Conservation (phyloP, 495 filamentous ascomycete genomes). For the Xylaria curta region DNA sequence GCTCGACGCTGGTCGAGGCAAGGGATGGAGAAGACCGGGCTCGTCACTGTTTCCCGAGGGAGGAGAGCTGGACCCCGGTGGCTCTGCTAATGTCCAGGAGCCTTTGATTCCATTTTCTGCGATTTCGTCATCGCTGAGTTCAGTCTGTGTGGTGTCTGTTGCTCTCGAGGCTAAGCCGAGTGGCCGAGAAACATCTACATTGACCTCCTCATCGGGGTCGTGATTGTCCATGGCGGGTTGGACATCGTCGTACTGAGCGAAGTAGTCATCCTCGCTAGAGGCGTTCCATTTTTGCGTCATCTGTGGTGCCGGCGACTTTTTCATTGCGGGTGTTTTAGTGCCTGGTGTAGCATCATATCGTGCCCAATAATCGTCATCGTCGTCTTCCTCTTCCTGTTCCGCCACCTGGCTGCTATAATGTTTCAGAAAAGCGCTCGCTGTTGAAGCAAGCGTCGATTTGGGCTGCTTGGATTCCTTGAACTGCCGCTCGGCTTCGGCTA, state of each 20-base stretch:
- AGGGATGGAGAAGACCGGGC: slow-evolving; percentile 39
- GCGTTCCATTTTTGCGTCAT: slow-evolving; percentile 31
- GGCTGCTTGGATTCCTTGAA: slow-evolving; percentile 43
- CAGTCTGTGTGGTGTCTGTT: slow-evolving; percentile 33
- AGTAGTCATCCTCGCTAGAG: slow-evolving; percentile 77
- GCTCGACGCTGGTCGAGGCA: slow-evolving; percentile 59
- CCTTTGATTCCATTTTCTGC: slow-evolving; percentile 37
- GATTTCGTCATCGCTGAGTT: slow-evolving; percentile 37
- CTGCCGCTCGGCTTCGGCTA: slow-evolving; percentile 52
- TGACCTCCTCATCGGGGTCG: slow-evolving; percentile 71
- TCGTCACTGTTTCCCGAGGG: slow-evolving; percentile 39
- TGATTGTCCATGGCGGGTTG: slow-evolving; percentile 91
- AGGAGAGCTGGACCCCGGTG: slow-evolving; percentile 48
- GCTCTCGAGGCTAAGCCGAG: slow-evolving; percentile 39
- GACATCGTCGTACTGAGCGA: slow-evolving; percentile 83
- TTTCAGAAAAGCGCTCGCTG: slow-evolving; percentile 27
- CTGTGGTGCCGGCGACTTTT: slow-evolving; percentile 65
- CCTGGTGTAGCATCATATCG: slow-evolving; percentile 86
- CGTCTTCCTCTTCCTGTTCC: slow-evolving; percentile 59
- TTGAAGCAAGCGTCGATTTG: slow-evolving; percentile 26
- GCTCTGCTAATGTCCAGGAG: slow-evolving; percentile 47
- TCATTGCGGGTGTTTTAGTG: slow-evolving; percentile 70
- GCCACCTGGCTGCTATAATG: slow-evolving; percentile 28
- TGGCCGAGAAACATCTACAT: slow-evolving; percentile 45
- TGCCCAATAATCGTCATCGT: slow-evolving; percentile 95